Evolutionary conservation across 805 yeast species (phyloP), one percentile per base, ranked within the genome.

Genomic region (Peterozyma toletana): DNA sequence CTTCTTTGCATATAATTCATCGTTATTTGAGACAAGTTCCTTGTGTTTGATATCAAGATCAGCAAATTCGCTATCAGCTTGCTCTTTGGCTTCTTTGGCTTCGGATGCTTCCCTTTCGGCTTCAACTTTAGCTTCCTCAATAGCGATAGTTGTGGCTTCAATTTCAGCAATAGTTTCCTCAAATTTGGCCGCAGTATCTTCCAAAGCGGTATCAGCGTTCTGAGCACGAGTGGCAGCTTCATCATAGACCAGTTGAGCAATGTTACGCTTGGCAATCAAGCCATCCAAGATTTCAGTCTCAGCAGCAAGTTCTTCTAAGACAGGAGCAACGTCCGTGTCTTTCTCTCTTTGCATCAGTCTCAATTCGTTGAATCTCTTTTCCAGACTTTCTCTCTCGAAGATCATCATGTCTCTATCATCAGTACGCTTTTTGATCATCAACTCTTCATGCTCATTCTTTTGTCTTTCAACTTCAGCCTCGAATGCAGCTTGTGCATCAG

Each of bases 251-350:
- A 69, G 74, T 45, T 68, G 67, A 15, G 67, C 57, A 49, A 70
- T 76, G 39, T 65, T 66, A 56, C 75, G 74, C 47, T 75, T 71
- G 44, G 71, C 63, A 36, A 72, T 70, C 51, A 79, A 64, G n/a
- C 70, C 73, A 40, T 65, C 62, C 55, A 80, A 67, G 48, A 72
- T 71, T 21, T 62, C 64, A 33, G 69, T 67, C 61, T 80, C 85
- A 30, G 53, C 53, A 48, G 66, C 68, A 53, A 77, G 65, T 52
- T 74, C 80, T 33, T 68, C 78, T 52, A 77, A 66, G 16, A 71
- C 59, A 39, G 86, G 86, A 40, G 73, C 70, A 50, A 78, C 57
- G 40, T 70, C 71, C 45, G 65, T 76, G 52, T 77, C 81, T 51
- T 71, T 70, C 52, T 73, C 81, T 11, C 66, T 63, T 55, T 78